Conservation (phyloP, 2,329 filamentous ascomycete genomes). For the Rutstroemia sydowiana region DNA sequence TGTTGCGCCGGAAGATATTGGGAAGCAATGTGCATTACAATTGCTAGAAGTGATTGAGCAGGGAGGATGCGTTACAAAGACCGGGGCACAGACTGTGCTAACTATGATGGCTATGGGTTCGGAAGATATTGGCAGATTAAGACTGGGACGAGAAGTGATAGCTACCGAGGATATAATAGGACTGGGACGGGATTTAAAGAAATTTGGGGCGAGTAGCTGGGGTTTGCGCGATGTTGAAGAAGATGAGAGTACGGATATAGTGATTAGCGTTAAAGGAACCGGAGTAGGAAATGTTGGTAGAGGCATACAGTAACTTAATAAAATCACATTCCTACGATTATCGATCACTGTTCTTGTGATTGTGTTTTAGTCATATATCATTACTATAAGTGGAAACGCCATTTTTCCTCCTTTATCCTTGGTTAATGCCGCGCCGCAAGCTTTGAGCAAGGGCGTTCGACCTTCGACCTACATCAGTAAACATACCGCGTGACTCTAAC, state of each 20-base stretch:
- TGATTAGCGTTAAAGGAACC: conserved; percentile 85
- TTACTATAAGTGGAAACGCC: not conserved
- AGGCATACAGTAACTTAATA: conserved; percentile 59
- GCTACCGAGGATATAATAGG: conserved; percentile 74
- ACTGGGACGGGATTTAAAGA: conserved; percentile 74
- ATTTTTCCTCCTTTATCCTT: not conserved
- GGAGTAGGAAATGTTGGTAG: conserved; percentile 93
- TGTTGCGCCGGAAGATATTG: conserved; percentile 81
- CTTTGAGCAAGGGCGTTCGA: conserved; percentile 21
- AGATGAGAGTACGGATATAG: conserved; percentile 57
- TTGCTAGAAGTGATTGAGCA: conserved; percentile 74
- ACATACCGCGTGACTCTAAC: conserved; percentile 26
- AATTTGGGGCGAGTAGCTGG: conserved; percentile 89
- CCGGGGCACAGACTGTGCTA: conserved; percentile 67
- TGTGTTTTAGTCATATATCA: not conserved
- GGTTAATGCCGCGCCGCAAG: conserved; percentile 22
- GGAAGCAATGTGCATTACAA: conserved; percentile 80
- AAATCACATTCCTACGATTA: not conserved
- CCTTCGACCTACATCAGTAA: conserved; percentile 24
- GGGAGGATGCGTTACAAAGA: conserved; percentile 72
- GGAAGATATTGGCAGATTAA: conserved; percentile 85
- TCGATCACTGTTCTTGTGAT: not conserved
- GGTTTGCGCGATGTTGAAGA: conserved; percentile 70
- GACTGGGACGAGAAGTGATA: conserved; percentile 73
- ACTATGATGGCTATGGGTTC: conserved; percentile 97